Evolutionary conservation across 257 asterid species (phyloP), one percentile per base, ranked within the genome.

Genomic region (Salvia hispanica): DNA sequence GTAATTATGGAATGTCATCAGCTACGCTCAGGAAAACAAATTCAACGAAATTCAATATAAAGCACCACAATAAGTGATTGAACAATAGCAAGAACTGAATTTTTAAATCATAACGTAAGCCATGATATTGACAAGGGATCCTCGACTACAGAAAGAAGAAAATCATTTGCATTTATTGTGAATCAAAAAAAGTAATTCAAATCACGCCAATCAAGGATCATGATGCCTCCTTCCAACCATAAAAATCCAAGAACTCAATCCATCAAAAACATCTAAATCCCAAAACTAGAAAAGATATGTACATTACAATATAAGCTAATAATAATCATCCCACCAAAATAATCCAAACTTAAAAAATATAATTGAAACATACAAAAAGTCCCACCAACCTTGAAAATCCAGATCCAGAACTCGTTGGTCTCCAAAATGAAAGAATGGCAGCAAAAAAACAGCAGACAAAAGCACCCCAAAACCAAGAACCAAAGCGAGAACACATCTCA

Each of bases 371-470:
- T 3, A 55, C 21, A 63, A 40, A 63, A 40, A 9, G 6, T 2
- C 47, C 64, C 77, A 78, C 86, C 50, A 64, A 78, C 87, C 87
- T 82, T 70, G 66, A 77, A 74, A 85, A 64, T 83, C 89, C 82
- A 91, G 97, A 86, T 88, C 97, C 87, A 80, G 91, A 88, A 79
- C 89, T 81, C 73, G 76, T 14, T 47, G 81, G 80, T 81, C 80
- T 66, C 92, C 80, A 67, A 18, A 62, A 46, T 56, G 86, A 70
- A 86, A 85, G 74, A 84, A 64, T 50, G 97, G 97, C 80, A 88
- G 77, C 89, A 83, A 85, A 72, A 88, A 91, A 42, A 88, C 43
- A 78, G 95, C 92, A 72, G 95, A 85, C 21, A 86, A 72, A 39
- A 86, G 70, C 67, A 88, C 95, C 34, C 82, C 97, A 52, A 79